Base-by-base conservation (phyloP, 805 yeast genomes). In the Candida krabiensis region DNA sequence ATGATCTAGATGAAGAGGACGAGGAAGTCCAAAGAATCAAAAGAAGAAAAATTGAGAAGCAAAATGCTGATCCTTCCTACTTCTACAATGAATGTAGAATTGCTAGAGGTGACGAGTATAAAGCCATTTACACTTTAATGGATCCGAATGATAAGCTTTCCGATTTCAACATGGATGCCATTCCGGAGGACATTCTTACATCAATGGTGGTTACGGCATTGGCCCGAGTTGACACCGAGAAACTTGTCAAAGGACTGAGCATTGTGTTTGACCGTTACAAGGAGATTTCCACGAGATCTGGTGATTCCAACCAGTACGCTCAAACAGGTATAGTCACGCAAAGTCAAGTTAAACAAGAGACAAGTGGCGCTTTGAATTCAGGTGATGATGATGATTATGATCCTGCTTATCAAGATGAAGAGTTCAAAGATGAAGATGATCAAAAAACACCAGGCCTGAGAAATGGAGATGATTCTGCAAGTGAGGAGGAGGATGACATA, bases 121-220 rank as follows among this genome's bases (percentile, higher is more conserved):
- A 82, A 35, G 67, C 80, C 12, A 64, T 90, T 28, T 93, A 77
- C 57, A 76, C 82, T 19, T 70, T 91, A 41, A 80, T 84, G 11
- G 79, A 76, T 27, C 66, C 79, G 22, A 62, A 67, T 28, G 79
- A 82, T 53, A 80, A 81, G 34, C 64, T 86, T 41, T 71, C 72
- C 26, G 35, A 49, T n/a, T 83, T 87, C 55, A 91, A 91, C 57
- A 75, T 87, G 38, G 70, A 86, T 2, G 65, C 76, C 8, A 65
- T 93, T 6, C 83, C 93, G 4, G 74, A 73, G 16, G 77, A 79
- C 35, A 69, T 83, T 1, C 72, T 89, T 39, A 73, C 72, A 16
- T 72, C 76, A 30, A 81, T 83, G 73, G 86, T 83, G 12, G 66
- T 77, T 39, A 74, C 77, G 2, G 88, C 96, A 0, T 66, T 93